These are phyloP conservation scores for Botryotinia calthae DNA, from an alignment of 2,329 filamentous ascomycete species.

Conservation along the genomic window DNA sequence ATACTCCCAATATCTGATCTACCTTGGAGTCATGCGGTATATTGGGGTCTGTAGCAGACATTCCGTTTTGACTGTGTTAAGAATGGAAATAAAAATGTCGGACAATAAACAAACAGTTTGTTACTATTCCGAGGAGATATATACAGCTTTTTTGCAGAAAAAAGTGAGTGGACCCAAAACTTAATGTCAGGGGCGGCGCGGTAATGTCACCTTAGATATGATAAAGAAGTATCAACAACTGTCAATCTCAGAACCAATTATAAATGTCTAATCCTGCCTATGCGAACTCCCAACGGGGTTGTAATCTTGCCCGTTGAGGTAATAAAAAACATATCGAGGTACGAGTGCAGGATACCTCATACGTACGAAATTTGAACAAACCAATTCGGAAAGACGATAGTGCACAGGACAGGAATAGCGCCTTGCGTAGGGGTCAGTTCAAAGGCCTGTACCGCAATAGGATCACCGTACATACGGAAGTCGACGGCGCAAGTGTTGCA, in stretches of 20 bases:
- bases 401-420: neutral
- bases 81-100: neutral
- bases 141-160: neutral
- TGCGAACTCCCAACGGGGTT: neutral
- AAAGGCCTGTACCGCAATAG: neutral
- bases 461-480: neutral
- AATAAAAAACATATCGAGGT: neutral
- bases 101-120: neutral
- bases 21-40: conserved; percentile 15
- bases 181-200: neutral
- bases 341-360: neutral
- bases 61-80: neutral
- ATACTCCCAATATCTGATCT: conserved; percentile 13
- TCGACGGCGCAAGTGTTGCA: too few species aligned
- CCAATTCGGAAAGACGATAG: neutral
- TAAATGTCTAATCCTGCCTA: neutral
- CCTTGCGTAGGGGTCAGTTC: neutral
- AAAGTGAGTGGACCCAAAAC: neutral
- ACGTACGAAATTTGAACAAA: neutral
- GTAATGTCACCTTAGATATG: neutral
- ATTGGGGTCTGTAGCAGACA: neutral
- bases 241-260: neutral
- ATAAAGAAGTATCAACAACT: neutral
- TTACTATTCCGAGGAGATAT: neutral
- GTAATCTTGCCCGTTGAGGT: neutral